phyloP scores from a whole-genome alignment of 2,329 filamentous ascomycete species.

The Fusarium equiseti region DNA sequence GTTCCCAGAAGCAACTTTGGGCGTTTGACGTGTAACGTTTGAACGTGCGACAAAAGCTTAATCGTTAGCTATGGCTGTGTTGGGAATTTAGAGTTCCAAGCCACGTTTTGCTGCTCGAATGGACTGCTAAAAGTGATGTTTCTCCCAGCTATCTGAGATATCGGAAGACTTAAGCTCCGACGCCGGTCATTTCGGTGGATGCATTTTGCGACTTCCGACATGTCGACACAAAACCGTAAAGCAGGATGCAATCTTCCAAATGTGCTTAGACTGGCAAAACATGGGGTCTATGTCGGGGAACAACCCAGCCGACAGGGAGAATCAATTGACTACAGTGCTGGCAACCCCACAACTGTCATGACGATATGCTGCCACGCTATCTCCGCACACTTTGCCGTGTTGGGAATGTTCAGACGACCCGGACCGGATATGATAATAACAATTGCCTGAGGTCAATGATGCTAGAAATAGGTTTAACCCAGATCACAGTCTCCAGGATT shows the following conservation, averaged over 20 bases:
- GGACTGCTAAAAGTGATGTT: not conserved
- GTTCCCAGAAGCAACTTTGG: not conserved
- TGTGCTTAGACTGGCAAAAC: too few species aligned
- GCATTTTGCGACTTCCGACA: not conserved
- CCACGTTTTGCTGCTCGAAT: not conserved
- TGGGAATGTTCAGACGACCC: slow-evolving; percentile 34
- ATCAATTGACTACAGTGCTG: not conserved
- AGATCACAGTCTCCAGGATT: not conserved
- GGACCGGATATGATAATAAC: slow-evolving; percentile 1
- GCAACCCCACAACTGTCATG: slow-evolving; percentile 17
- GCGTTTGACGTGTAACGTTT: slow-evolving; percentile 14
- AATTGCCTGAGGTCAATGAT: not conserved
- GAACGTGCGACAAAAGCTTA: not conserved
- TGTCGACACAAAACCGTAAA: accelerated
- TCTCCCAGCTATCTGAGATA: not conserved
- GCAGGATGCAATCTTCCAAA: not conserved
- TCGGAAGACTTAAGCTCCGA: not conserved
- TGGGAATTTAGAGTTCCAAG: not conserved
- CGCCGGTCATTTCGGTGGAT: not conserved
- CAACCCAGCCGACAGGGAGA: not conserved
- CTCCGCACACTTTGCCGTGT: slow-evolving; percentile 20
- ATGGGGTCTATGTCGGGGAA: not conserved
- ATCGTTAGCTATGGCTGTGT: not conserved
- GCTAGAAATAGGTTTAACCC: not conserved
- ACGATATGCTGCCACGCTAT: not conserved